These are phyloP conservation scores for Apophysomyces variabilis DNA, from an alignment of 371 early-diverging fungal genomes.

Conservation along the genomic window DNA sequence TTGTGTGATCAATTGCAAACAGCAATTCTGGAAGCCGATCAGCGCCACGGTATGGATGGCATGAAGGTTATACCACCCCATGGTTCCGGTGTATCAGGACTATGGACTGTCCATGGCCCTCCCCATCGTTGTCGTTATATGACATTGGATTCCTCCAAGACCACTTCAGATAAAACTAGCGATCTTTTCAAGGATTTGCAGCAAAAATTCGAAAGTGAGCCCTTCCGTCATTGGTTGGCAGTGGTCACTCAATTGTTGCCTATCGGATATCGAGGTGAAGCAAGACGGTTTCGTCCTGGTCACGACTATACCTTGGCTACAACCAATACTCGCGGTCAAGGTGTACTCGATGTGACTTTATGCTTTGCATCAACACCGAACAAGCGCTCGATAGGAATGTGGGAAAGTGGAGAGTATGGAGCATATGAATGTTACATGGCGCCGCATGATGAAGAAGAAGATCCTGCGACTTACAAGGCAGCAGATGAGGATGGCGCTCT, in stretches of 20 bases:
- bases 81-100: slow-evolving; percentile 56
- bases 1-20: slow-evolving; percentile 37
- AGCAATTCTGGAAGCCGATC: slow-evolving; percentile 39
- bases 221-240: slow-evolving; percentile 56
- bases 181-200: slow-evolving; percentile 23
- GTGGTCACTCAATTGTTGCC: slow-evolving; percentile 43
- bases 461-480: slow-evolving; percentile 70
- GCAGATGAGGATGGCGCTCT: slow-evolving; percentile 70
- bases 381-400: slow-evolving; percentile 23
- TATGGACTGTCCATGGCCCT: slow-evolving; percentile 62
- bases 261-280: slow-evolving; percentile 45
- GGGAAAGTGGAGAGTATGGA: slow-evolving; percentile 71
- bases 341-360: slow-evolving; percentile 61
- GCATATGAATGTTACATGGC: slow-evolving; percentile 82
- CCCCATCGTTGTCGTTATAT: slow-evolving; percentile 66
- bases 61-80: slow-evolving; percentile 52
- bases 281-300: slow-evolving; percentile 71
- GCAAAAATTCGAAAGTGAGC: slow-evolving; percentile 40
- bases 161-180: slow-evolving; percentile 15
- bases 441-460: slow-evolving; percentile 67
- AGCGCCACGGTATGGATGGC: slow-evolving; percentile 28
- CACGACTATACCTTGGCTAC: slow-evolving; percentile 77
- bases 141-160: slow-evolving; percentile 32
- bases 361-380: slow-evolving; percentile 45
- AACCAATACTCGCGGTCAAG: slow-evolving; percentile 44